Evolutionary conservation across 2,329 filamentous ascomycete species (phyloP), one percentile per base, ranked within the genome.

Genomic region (Leptosphaerulina australis): DNA sequence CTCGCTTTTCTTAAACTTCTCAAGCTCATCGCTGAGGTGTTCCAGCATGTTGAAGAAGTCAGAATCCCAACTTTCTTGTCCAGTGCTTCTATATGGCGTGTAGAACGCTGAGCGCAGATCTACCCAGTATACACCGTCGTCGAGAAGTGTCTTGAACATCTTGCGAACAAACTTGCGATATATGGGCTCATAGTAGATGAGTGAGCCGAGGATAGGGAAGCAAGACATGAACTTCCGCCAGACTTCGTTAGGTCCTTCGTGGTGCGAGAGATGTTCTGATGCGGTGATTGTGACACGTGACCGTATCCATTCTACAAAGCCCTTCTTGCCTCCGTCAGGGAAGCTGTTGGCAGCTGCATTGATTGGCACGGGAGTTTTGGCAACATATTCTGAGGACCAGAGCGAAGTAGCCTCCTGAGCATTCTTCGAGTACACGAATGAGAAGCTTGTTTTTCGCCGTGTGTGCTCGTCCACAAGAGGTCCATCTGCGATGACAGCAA

Each of bases 171-270:
- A 95, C 14, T 79, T 78, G 18, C 91, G 84, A 74, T 90, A 93
- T 56, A 97, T 90, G 11, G 92, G 92, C 73, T 97, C 93, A 73
- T 97, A 96, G 73, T 88, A 89, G 38, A 96, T 80, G 41, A 96
- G 82, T 12, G 85, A 87, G 30, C 83, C 83, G 34, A 93, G 80
- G 3, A 93, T 83, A 2, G 81, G 74, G 72, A 97, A 96, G 54
- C 87, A 88, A 34, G 82, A 83, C 39, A 76, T 77, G 73, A 97
- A 96, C 67, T 94, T 92, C 18, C 79, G 76, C 91, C 92, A 97
- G 45, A 96, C 87, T 43, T 87, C 87, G 69, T 94, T 87, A 12
- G 91, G 81, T 2, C 92, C 91, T 62, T 92, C 87, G 64, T 94
- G 88, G 67, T 96, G 90, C 58, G 87, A 82, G 35, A 92, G 79